Evolutionary conservation across 495 filamentous ascomycete species (phyloP).

Genomic region (Pyrenopolyporus hunteri): DNA sequence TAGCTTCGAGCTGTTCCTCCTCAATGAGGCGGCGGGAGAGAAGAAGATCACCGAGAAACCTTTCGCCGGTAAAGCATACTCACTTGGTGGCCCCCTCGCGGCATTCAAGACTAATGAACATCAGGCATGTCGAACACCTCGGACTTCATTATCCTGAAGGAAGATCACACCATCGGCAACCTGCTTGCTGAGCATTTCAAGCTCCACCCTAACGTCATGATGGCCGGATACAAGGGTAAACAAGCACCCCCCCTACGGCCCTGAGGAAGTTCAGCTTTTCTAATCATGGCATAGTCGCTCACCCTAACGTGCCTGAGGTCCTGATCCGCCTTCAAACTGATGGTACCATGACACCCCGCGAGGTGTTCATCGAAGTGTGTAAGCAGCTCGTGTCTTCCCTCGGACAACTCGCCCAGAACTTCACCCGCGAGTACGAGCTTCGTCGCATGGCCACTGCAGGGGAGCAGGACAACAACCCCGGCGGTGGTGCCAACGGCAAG

Average conservation of each 20-base stretch:
- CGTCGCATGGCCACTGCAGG: slow-evolving; percentile 82
- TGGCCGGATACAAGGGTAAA: slow-evolving; percentile 86
- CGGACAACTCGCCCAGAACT: slow-evolving; percentile 77
- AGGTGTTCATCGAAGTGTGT: slow-evolving; percentile 80
- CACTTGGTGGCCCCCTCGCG: not conserved
- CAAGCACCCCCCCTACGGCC: not conserved
- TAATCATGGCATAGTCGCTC: slow-evolving; percentile 62
- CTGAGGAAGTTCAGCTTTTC: not conserved
- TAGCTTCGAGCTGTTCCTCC: slow-evolving; percentile 91
- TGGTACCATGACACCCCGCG: slow-evolving; percentile 81
- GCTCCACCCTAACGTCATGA: slow-evolving; percentile 76
- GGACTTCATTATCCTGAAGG: slow-evolving; percentile 93
- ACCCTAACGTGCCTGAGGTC: slow-evolving; percentile 86
- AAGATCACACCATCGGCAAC: slow-evolving; percentile 96
- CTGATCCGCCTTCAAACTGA: slow-evolving; percentile 91
- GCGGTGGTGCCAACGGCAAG: slow-evolving; percentile 16
- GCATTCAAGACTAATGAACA: slow-evolving; percentile 18
- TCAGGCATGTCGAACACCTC: slow-evolving; percentile 82
- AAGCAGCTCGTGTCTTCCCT: slow-evolving; percentile 79
- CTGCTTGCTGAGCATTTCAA: slow-evolving; percentile 81
- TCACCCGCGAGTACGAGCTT: slow-evolving; percentile 93
- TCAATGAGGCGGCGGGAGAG: slow-evolving; percentile 73
- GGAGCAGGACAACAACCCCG: slow-evolving; percentile 44
- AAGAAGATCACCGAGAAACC: slow-evolving; percentile 86
- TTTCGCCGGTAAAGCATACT: slow-evolving; percentile 76